Conservation (phyloP, 306 rosid genomes). For the Oxytropis ochrocephala region DNA sequence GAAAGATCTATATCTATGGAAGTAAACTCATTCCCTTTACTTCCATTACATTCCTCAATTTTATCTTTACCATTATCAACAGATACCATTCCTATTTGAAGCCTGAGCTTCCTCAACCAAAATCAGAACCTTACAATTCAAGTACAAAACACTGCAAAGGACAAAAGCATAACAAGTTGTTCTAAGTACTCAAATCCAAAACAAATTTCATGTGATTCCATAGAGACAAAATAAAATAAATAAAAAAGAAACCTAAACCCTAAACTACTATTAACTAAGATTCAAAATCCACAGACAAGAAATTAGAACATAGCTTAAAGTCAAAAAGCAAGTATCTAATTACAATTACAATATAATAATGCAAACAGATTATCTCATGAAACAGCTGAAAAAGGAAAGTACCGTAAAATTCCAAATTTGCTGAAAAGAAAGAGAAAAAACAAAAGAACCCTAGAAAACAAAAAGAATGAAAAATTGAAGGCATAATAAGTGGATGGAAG, state of each 20-base stretch:
- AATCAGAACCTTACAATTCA: constrained; percentile 22
- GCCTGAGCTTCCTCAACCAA: constrained; percentile 14
- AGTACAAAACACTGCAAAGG: constrained; percentile 16
- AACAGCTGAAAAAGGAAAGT: neutral
- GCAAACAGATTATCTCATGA: neutral
- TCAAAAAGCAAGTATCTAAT: constrained; percentile 10
- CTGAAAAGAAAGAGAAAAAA: neutral
- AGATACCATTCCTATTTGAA: constrained; percentile 42
- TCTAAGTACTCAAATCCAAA: constrained; percentile 11
- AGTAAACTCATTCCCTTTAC: constrained; percentile 26
- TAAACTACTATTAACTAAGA: neutral
- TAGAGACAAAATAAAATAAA: neutral
- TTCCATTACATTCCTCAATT: constrained; percentile 43
- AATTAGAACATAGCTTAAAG: neutral
- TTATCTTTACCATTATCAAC: constrained; percentile 52
- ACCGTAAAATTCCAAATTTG: neutral
- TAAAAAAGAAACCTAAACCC: neutral
- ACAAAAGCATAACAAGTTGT: neutral
- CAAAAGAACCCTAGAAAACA: neutral
- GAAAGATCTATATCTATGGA: constrained; percentile 46
- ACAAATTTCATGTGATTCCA: constrained; percentile 7
- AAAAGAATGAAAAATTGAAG: neutral
- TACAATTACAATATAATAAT: neutral
- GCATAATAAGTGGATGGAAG: neutral
- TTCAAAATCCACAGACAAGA: neutral